A percentile compares a stretch with the other conserved stretches of the same genome.
Evolutionary conservation across 148 eudicot genomes (phyloP).

Genomic region (Fagopyrum homotropicum): DNA sequence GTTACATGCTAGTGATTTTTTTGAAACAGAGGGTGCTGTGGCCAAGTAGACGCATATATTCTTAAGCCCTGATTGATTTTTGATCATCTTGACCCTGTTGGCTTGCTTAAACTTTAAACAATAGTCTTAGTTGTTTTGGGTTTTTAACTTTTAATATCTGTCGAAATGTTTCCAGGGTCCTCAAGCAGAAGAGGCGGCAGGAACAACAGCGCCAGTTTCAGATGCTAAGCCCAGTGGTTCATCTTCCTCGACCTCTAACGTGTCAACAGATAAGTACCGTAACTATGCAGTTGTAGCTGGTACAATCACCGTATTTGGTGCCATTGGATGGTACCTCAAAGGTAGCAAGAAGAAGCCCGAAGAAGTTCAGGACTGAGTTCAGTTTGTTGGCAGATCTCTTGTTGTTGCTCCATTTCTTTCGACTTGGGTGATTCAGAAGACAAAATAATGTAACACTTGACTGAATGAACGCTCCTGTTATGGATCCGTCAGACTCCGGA

Average conservation of each 20-base stretch:
- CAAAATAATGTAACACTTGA: neutral
- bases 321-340: conserved; percentile 58
- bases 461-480: neutral
- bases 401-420: neutral
- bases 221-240: conserved; percentile 44
- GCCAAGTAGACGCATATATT: neutral
- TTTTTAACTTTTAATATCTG: neutral
- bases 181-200: conserved; percentile 44
- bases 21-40: neutral
- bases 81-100: neutral
- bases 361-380: conserved; percentile 61
- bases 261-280: conserved; percentile 62
- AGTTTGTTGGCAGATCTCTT: neutral
- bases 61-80: neutral
- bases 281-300: conserved; percentile 86
- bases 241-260: conserved; percentile 39
- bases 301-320: conserved; percentile 42
- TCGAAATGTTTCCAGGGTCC: conserved; percentile 46
- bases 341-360: conserved; percentile 55
- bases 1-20: neutral
- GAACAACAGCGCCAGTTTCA: conserved; percentile 31
- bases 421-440: neutral
- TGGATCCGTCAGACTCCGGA: too few relatives aligned
- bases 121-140: neutral
- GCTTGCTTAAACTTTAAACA: neutral